These are phyloP conservation scores for Plasmodium knowlesi DNA, from an alignment of 169 alveolate genomes.

Conservation along the genomic window DNA sequence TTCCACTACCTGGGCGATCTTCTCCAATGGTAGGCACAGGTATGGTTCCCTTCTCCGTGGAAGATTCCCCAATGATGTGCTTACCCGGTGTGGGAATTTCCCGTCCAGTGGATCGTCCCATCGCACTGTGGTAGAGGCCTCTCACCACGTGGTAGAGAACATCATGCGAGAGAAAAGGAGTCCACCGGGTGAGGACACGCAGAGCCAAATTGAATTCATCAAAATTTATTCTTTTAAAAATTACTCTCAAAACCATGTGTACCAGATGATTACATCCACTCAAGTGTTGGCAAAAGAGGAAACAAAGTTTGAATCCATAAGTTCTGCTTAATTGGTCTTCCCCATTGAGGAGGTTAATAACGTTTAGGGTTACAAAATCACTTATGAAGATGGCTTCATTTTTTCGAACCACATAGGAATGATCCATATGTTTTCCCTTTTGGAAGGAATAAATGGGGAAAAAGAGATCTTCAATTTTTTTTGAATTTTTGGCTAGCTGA, in stretches of 20 bases:
- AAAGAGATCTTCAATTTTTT: not conserved
- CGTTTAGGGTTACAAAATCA: not conserved
- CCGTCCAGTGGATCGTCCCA: not conserved
- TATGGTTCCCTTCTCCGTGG: too few species aligned
- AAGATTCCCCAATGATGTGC: too few species aligned
- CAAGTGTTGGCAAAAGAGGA: slow-evolving; percentile 7
- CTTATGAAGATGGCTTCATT: slow-evolving; percentile 52
- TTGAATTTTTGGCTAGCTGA: slow-evolving; percentile 8
- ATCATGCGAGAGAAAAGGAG: slow-evolving; percentile 33
- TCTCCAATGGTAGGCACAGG: not conserved
- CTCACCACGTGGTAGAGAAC: slow-evolving; percentile 20
- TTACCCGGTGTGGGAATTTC: not conserved
- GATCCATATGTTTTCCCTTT: slow-evolving; percentile 36
- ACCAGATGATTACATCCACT: slow-evolving; percentile 19
- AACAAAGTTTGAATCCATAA: slow-evolving; percentile 9
- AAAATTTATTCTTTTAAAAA: slow-evolving; percentile 8
- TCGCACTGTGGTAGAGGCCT: not conserved
- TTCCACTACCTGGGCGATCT: not conserved
- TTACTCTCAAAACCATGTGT: not conserved
- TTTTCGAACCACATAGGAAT: slow-evolving; percentile 14
- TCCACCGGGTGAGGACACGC: not conserved
- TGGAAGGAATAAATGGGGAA: not conserved
- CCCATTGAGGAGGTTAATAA: slow-evolving; percentile 13
- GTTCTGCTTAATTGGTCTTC: not conserved
- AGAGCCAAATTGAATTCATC: slow-evolving; percentile 37